Percentiles rank a stretch among this genome's conserved stretches.
These are phyloP conservation scores for Tetrapisispora nanseiensis DNA, from an alignment of 805 yeast species.

Conservation along the genomic window DNA sequence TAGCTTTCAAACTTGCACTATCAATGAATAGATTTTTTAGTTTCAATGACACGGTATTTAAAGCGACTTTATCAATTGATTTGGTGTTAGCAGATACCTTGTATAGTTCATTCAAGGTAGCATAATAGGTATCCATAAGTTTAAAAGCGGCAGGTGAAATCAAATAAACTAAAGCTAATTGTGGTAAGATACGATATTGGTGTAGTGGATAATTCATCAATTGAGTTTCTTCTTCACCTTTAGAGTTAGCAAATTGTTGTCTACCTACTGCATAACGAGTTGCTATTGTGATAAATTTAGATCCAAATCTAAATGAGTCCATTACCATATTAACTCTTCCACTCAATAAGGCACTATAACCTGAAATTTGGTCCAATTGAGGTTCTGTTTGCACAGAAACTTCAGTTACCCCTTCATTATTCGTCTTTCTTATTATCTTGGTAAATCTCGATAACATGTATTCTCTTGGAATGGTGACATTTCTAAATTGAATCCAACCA, in stretches of 20 bases:
- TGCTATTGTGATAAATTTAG: constrained; percentile 75
- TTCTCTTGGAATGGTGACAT: constrained; percentile 74
- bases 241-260: constrained; percentile 53
- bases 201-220: constrained; percentile 81
- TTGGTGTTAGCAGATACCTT: constrained; percentile 32
- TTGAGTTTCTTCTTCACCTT: constrained; percentile 43
- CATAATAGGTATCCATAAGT: constrained; percentile 43
- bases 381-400: constrained; percentile 35
- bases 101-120: constrained; percentile 45
- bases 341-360: constrained; percentile 72
- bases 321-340: constrained; percentile 88
- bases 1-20: constrained; percentile 81
- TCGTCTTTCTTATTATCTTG: constrained; percentile 57
- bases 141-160: constrained; percentile 62
- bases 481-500: constrained; percentile 90
- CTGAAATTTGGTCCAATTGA: constrained; percentile 76
- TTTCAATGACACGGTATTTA: constrained; percentile 34
- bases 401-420: constrained; percentile 46
- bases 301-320: constrained; percentile 74
- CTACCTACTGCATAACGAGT: constrained; percentile 83
- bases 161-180: constrained; percentile 68
- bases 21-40: constrained; percentile 73
- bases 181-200: constrained; percentile 81
- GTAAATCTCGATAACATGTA: constrained; percentile 77
- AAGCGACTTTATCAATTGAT: constrained; percentile 39